Evolutionary conservation across 768 basidiomycete species (phyloP).

Genomic region (Lactarius tabidus): DNA sequence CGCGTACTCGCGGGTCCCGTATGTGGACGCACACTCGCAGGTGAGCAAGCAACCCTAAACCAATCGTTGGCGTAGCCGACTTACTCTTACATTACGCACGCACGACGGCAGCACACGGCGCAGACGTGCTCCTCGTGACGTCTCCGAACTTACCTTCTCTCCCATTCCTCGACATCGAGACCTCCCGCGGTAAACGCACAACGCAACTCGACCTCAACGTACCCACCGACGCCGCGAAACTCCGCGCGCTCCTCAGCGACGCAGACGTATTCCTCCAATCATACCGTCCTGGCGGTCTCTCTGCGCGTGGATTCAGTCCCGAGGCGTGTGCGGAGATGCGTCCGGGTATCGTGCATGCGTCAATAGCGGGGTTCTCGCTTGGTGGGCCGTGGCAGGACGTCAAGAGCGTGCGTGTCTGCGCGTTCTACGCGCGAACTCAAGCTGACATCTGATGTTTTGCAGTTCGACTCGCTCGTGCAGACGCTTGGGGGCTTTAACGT

Average conservation of each 20-base stretch:
- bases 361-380: constrained; percentile 53
- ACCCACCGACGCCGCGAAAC: constrained; percentile 32
- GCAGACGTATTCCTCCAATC: constrained; percentile 60
- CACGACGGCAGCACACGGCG: constrained; percentile 44
- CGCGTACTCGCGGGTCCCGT: constrained; percentile 57
- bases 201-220: constrained; percentile 52
- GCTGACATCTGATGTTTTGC: not conserved
- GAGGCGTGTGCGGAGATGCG: constrained; percentile 36
- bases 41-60: too few species aligned
- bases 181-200: constrained; percentile 59
- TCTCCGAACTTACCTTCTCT: constrained; percentile 51
- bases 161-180: constrained; percentile 51
- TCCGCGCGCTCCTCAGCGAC: constrained; percentile 37
- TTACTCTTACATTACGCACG: too few species aligned
- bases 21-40: constrained; percentile 53
- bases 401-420: constrained; percentile 41
- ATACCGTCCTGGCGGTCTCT: constrained; percentile 52
- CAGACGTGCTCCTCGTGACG: constrained; percentile 53
- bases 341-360: constrained; percentile 52
- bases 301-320: constrained; percentile 46
- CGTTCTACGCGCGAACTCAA: too few species aligned
- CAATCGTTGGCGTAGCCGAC: too few species aligned
- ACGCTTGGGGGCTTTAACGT: constrained; percentile 56
- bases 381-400: constrained; percentile 53
- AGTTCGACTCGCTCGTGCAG: constrained; percentile 67